These are phyloP conservation scores for Alternaria sp. DNA, from an alignment of 2,329 filamentous ascomycete genomes.

Conservation along the genomic window DNA sequence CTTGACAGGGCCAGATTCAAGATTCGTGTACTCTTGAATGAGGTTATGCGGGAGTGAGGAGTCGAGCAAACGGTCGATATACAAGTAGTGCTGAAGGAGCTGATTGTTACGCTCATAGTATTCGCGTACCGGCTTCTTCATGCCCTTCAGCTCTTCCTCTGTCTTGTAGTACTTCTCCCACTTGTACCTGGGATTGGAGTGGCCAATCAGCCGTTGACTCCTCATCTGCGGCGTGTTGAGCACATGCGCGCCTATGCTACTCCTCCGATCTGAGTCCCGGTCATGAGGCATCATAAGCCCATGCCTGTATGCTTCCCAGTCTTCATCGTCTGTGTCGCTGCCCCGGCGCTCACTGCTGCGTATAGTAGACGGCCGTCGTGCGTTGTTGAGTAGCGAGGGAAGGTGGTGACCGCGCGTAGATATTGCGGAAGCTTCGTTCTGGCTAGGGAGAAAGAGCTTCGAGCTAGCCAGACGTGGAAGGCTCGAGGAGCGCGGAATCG, in stretches of 20 bases:
- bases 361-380: slow-evolving; percentile 44
- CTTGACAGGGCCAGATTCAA: slow-evolving; percentile 65
- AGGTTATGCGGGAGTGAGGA: slow-evolving; percentile 91
- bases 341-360: slow-evolving; percentile 43
- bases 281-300: slow-evolving; percentile 47
- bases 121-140: slow-evolving; percentile 76
- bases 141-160: slow-evolving; percentile 73
- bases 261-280: slow-evolving; percentile 49
- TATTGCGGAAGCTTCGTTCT: slow-evolving; percentile 49
- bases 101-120: slow-evolving; percentile 93
- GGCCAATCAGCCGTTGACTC: slow-evolving; percentile 86
- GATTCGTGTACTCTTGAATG: slow-evolving; percentile 84
- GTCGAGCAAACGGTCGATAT: slow-evolving; percentile 89
- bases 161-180: slow-evolving; percentile 89
- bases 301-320: slow-evolving; percentile 40
- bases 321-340: slow-evolving; percentile 45
- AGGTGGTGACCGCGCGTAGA: slow-evolving; percentile 58
- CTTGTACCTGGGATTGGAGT: slow-evolving; percentile 82
- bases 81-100: slow-evolving; percentile 89
- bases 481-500: slow-evolving; percentile 34
- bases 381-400: slow-evolving; percentile 41
- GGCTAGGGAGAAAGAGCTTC: slow-evolving; percentile 55
- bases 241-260: slow-evolving; percentile 54
- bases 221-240: slow-evolving; percentile 72
- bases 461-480: slow-evolving; percentile 46